Evolutionary conservation across 2,329 filamentous ascomycete species (phyloP), one percentile per base, ranked within the genome.

Genomic region (Pseudogymnoascus sp.): DNA sequence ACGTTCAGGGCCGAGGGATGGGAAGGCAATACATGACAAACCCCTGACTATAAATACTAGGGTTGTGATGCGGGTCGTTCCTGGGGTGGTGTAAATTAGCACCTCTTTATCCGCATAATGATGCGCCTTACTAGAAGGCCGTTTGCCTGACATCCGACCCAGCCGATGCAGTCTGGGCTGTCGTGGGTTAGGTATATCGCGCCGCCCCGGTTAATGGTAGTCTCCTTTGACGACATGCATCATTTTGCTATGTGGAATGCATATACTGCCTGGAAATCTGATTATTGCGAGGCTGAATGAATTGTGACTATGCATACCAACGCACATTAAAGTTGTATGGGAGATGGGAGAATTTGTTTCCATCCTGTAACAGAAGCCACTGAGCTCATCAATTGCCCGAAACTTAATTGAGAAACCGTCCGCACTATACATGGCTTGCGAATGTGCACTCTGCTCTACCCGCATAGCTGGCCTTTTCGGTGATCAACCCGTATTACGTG

Each of bases 111-210:
- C 51, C 51, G 51, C 51, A 34, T 57, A 57, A 21, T 34, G 51
- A 57, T 57, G 51, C 5, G 51, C 51, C 51, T 57, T 57, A 34
- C 51, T 57, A 57, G 29, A 57, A 57, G 51, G 51, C 29, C 29
- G 29, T 57, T 57, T 57, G 51, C 51, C 26, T 57, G 51, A 57
- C 29, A 57, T 57, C 51, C 51, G 51, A 57, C 51, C 51, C 29
- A 57, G 51, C 51, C 51, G 51, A 57, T 57, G 51, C 51, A 57
- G 26, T 34, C 51, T 34, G 51, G 51, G 51, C 51, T 57, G 26
- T 57, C 51, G 51, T 57, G 51, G 47, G 47, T 31, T 54, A 54
- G 47, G 47, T 54, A 54, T 54, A 31, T 54, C 8, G 26, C 47
- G 47, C 47, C 26, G 47, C 11, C 47, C 47, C 47, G 47, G 47